Evolutionary conservation across 2,329 filamentous ascomycete genomes (phyloP).

Genomic region (Hymenoscyphus fructigenus): DNA sequence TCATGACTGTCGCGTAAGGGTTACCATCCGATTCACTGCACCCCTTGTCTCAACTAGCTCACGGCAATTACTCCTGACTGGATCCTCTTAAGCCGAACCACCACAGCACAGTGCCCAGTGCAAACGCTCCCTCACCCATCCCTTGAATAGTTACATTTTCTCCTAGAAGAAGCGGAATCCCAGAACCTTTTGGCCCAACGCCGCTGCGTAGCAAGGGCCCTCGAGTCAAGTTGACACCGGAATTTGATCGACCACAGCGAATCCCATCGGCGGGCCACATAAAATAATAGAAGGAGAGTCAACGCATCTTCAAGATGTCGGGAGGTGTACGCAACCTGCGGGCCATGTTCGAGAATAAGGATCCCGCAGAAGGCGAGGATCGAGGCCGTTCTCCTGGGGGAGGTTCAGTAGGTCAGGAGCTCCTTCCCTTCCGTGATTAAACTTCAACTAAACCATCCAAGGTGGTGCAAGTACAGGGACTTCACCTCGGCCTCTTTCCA

Average conservation of each 20-base stretch:
- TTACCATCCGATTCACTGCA: background rate
- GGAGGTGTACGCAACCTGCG: slow-evolving; percentile 60
- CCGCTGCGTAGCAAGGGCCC: background rate
- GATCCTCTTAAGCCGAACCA: background rate
- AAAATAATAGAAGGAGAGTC: background rate
- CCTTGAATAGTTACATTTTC: slow-evolving; percentile 10
- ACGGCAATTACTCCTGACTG: slow-evolving; percentile 2
- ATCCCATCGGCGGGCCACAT: background rate
- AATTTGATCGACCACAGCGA: background rate
- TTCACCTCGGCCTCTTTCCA: slow-evolving; percentile 67
- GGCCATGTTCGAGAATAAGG: slow-evolving; percentile 78
- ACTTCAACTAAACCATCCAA: slow-evolving; percentile 22
- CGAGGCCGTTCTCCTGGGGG: slow-evolving; percentile 67
- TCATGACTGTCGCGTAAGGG: background rate
- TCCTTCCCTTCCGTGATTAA: slow-evolving; percentile 13
- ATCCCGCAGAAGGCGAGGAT: slow-evolving; percentile 53
- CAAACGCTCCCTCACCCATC: background rate
- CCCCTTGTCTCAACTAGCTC: slow-evolving; percentile 13
- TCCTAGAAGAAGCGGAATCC: background rate
- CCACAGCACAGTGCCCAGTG: background rate
- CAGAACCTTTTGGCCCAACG: background rate
- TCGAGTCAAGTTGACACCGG: background rate
- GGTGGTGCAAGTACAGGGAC: slow-evolving; percentile 34
- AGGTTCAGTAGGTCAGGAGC: slow-evolving; percentile 42
- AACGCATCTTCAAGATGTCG: slow-evolving; percentile 25